Conservation (phyloP, 192 early-diverging fungal species). For the Linnemannia hyalina region DNA sequence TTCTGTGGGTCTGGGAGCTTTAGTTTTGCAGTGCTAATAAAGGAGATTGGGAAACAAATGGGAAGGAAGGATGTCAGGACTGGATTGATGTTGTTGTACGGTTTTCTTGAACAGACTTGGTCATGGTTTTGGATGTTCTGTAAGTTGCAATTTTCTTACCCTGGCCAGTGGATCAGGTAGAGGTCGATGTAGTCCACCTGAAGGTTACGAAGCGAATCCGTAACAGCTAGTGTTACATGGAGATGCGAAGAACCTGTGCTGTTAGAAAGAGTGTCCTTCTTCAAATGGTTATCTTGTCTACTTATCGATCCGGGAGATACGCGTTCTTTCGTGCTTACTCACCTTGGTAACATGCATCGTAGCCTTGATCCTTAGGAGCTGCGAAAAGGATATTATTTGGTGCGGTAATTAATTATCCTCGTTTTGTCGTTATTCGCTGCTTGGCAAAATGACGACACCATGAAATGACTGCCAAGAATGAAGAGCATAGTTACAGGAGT, state of each 20-base stretch:
- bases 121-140: background rate
- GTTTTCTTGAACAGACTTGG: background rate
- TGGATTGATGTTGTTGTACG: background rate
- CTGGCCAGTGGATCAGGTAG: conserved; percentile 86
- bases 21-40: conserved; percentile 46
- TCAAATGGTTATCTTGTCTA: background rate
- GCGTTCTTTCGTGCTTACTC: background rate
- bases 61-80: background rate
- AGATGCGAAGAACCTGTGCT: background rate
- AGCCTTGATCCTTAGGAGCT: conserved; percentile 80
- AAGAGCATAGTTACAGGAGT: background rate
- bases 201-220: conserved; percentile 67
- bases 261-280: background rate
- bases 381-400: background rate
- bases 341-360: conserved; percentile 68
- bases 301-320: background rate
- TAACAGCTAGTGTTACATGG: conserved; percentile 58
- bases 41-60: conserved; percentile 13
- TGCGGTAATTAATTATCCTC: background rate
- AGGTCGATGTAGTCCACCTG: conserved; percentile 79
- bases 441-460: background rate
- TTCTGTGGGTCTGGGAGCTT: conserved; percentile 63
- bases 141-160: conserved; percentile 46
- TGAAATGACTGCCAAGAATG: background rate
- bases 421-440: background rate